Percentiles rank a stretch among this genome's conserved stretches.
These are phyloP conservation scores for Boletales sp. DNA, from an alignment of 768 basidiomycete species.

Conservation along the genomic window DNA sequence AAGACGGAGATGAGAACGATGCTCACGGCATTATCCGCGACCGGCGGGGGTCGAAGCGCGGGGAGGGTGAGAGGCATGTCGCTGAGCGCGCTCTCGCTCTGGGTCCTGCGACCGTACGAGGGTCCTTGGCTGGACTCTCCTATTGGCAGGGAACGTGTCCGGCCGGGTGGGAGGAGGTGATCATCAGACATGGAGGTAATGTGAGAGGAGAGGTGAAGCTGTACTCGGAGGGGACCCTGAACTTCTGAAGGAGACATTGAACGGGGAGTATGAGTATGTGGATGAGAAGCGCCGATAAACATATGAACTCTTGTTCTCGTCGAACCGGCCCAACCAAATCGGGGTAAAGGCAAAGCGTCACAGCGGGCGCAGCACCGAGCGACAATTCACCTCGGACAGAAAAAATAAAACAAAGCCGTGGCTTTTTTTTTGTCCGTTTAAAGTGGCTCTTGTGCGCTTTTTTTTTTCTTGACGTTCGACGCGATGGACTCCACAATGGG, in stretches of 20 bases:
- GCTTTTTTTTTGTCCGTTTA: not conserved
- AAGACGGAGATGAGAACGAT: not conserved
- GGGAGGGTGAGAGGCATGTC: conserved; percentile 8
- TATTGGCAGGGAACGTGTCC: conserved; percentile 19
- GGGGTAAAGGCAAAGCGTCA: conserved; percentile 10
- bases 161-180: conserved; percentile 6
- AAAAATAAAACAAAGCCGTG: too few species aligned
- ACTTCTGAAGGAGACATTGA: conserved; percentile 21
- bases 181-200: conserved; percentile 10
- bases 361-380: too few species aligned
- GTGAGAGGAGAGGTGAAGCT: conserved; percentile 14
- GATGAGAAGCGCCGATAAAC: not conserved
- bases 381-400: too few species aligned
- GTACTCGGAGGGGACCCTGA: conserved; percentile 20
- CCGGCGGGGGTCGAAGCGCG: conserved; percentile 3
- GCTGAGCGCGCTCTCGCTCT: conserved; percentile 21
- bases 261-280: not conserved
- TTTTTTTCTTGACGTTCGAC: not conserved
- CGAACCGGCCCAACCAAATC: conserved; percentile 16
- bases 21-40: conserved; percentile 28
- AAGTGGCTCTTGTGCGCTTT: not conserved
- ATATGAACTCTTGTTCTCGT: conserved; percentile 15
- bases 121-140: conserved; percentile 24
- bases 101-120: conserved; percentile 20
- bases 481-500: not conserved